A percentile compares a stretch with the other conserved stretches of the same genome.
phyloP scores from a whole-genome alignment of 1,284 basidiomycete species.

The Meira nashicola region DNA sequence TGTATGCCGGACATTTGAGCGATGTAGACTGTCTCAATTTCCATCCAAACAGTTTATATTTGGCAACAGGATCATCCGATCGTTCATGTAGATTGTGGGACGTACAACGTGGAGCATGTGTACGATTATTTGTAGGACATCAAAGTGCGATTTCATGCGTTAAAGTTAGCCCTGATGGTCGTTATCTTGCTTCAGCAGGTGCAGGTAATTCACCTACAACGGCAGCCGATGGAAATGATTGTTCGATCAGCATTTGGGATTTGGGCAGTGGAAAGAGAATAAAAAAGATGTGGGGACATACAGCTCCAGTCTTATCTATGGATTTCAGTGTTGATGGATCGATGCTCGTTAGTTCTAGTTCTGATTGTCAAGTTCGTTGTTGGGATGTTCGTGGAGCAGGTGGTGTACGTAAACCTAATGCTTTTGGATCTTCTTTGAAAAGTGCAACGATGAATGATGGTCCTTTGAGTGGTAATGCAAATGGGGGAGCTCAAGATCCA shows the following conservation, averaged over 20 bases:
- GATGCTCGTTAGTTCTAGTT: slow-evolving; percentile 78
- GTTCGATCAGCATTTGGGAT: slow-evolving; percentile 93
- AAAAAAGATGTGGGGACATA: slow-evolving; percentile 96
- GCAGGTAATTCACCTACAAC: slow-evolving; percentile 26
- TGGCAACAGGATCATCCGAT: slow-evolving; percentile 94
- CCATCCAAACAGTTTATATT: slow-evolving; percentile 94
- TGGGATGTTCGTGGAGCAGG: slow-evolving; percentile 90
- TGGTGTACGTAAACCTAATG: slow-evolving; percentile 16
- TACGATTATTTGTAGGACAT: slow-evolving; percentile 93
- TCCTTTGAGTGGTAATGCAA: neutral
- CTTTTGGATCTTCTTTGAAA: neutral
- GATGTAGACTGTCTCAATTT: slow-evolving; percentile 96
- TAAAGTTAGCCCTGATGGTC: slow-evolving; percentile 86
- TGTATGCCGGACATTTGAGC: slow-evolving; percentile 92
- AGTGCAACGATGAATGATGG: slow-evolving; percentile 6
- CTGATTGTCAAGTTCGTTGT: slow-evolving; percentile 89
- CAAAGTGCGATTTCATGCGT: slow-evolving; percentile 82
- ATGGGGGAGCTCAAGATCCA: neutral
- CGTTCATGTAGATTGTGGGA: slow-evolving; percentile 96
- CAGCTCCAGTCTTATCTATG: slow-evolving; percentile 78
- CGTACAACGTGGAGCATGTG: slow-evolving; percentile 87
- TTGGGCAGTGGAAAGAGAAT: slow-evolving; percentile 83
- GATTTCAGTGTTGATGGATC: slow-evolving; percentile 87
- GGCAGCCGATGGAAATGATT: slow-evolving; percentile 62
- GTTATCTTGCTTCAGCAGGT: slow-evolving; percentile 78